Conservation (phyloP, 1,284 basidiomycete genomes). For the Cerrena zonata region DNA sequence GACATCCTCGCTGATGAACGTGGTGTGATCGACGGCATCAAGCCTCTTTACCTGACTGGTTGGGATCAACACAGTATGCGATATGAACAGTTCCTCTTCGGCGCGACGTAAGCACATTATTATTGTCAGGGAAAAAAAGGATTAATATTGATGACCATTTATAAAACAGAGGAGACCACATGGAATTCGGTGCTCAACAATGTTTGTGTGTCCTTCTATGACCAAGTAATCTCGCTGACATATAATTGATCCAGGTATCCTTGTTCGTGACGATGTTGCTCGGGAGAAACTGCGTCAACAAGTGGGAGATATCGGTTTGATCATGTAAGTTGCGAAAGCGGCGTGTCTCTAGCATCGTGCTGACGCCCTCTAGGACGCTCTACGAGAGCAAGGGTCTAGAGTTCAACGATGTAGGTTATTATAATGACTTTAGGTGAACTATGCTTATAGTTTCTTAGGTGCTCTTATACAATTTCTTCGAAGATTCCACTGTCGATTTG, state of each 20-base stretch:
- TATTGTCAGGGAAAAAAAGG: background rate
- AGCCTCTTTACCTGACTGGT: slow-evolving; percentile 55
- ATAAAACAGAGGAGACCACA: slow-evolving; percentile 37
- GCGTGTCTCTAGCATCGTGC: background rate
- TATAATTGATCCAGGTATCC: slow-evolving; percentile 49
- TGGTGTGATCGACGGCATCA: slow-evolving; percentile 53
- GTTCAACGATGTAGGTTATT: slow-evolving; percentile 55
- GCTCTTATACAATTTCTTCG: slow-evolving; percentile 65
- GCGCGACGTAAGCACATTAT: slow-evolving; percentile 32
- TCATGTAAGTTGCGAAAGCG: slow-evolving; percentile 47
- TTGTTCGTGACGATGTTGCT: slow-evolving; percentile 59
- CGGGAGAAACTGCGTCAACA: slow-evolving; percentile 42
- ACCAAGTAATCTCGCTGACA: background rate
- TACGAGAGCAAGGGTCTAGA: slow-evolving; percentile 73
- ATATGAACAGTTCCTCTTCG: slow-evolving; percentile 56
- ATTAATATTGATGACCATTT: background rate
- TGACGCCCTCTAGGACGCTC: slow-evolving; percentile 44
- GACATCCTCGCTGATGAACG: slow-evolving; percentile 54
- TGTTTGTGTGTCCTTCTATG: slow-evolving; percentile 45
- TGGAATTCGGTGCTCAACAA: slow-evolving; percentile 66
- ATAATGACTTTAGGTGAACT: background rate
- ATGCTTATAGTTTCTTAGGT: slow-evolving; percentile 38
- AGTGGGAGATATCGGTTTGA: slow-evolving; percentile 56
- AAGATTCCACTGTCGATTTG: slow-evolving; percentile 47
- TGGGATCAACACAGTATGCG: slow-evolving; percentile 47